These are phyloP conservation scores for Jamesozyma jinghongensis DNA, from an alignment of 805 yeast species.

Conservation along the genomic window DNA sequence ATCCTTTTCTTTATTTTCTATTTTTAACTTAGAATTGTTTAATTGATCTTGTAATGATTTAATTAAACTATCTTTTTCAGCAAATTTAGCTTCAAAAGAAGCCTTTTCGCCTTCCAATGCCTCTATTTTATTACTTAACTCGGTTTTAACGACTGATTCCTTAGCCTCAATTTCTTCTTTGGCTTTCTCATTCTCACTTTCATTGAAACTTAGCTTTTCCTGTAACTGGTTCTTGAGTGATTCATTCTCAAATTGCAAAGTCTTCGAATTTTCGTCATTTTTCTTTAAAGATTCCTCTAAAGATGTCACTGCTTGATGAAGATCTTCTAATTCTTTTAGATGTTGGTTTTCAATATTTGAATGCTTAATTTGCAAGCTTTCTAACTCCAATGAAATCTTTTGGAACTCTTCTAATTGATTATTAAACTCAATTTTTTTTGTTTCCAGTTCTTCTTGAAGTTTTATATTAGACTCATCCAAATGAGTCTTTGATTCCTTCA, in stretches of 20 bases:
- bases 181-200: conserved; percentile 3
- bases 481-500: conserved; percentile 23
- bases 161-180: conserved; percentile 4
- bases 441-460: conserved; percentile 25
- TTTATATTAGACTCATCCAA: conserved; percentile 27
- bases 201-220: conserved; percentile 2
- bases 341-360: conserved; percentile 30
- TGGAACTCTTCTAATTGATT: conserved; percentile 12
- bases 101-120: conserved; percentile 1
- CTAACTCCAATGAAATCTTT: conserved; percentile 20
- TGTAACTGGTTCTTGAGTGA: conserved; percentile 14
- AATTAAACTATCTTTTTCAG: conserved; percentile 9
- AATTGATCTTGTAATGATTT: conserved; percentile 19
- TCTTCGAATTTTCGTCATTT: conserved; percentile 23
- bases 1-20: conserved; percentile 35
- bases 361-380: conserved; percentile 20
- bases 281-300: conserved; percentile 25
- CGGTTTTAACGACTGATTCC: conserved; percentile 15
- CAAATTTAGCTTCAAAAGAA: conserved; percentile 6
- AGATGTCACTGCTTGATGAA: conserved; percentile 30
- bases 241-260: conserved; percentile 23
- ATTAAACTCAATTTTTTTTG: conserved; percentile 18
- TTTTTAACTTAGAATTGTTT: conserved; percentile 29
- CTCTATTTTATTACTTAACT: conserved; percentile 8
- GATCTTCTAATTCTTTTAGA: conserved; percentile 29